Evolutionary conservation across 257 asterid genomes (phyloP).

Genomic region (Forsythia suspensa): DNA sequence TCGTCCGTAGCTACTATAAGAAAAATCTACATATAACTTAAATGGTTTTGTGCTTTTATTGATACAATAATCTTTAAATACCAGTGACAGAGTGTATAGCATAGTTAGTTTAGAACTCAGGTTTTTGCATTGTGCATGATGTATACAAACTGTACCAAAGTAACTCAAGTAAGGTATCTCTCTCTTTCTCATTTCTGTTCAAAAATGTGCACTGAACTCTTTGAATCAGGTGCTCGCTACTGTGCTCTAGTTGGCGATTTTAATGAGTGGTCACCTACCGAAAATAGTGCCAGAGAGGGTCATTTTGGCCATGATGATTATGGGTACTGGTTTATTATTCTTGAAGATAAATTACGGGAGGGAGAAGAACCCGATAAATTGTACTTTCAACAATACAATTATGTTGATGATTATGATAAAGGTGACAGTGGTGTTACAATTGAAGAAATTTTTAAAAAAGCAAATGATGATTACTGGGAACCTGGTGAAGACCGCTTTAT

Average conservation of each 20-base stretch:
- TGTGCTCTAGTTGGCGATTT: constrained; percentile 90
- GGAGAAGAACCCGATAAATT: constrained; percentile 89
- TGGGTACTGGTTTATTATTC: constrained; percentile 92
- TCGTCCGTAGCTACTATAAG: constrained; percentile 3
- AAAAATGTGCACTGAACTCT: constrained; percentile 24
- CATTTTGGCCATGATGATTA: constrained; percentile 87
- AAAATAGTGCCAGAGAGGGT: constrained; percentile 90
- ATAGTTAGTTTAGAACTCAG: background rate
- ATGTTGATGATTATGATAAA: constrained; percentile 80
- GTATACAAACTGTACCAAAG: background rate
- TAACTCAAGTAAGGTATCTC: background rate
- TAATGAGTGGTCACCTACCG: constrained; percentile 93
- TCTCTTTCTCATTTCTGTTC: background rate
- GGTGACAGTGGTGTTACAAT: constrained; percentile 80
- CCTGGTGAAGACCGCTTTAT: constrained; percentile 93
- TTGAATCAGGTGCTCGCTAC: constrained; percentile 87
- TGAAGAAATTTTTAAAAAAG: constrained; percentile 73
- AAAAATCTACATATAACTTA: background rate
- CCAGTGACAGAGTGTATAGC: background rate
- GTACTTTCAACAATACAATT: constrained; percentile 90
- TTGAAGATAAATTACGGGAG: constrained; percentile 82
- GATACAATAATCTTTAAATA: background rate
- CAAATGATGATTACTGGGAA: constrained; percentile 94
- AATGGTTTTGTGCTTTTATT: constrained; percentile 14
- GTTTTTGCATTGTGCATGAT: background rate